These are phyloP conservation scores for Poa pratensis DNA, from an alignment of 176 grass and related monocot genomes.

Conservation along the genomic window DNA sequence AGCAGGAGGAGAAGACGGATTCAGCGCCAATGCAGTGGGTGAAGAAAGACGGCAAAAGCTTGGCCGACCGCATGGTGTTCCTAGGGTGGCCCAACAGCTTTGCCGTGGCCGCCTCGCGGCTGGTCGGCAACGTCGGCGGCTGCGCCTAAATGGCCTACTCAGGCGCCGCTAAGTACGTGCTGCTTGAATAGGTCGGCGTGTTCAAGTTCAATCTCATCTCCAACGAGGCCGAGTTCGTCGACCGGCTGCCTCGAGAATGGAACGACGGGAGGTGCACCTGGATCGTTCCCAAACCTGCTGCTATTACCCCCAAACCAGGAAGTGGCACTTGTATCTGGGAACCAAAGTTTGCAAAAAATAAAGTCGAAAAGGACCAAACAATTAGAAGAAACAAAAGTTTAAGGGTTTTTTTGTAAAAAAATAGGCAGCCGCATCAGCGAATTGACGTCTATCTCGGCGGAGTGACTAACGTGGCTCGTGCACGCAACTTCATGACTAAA, in stretches of 20 bases:
- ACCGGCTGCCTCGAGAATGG: background rate
- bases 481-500: no score
- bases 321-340: no score
- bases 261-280: background rate
- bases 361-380: no score
- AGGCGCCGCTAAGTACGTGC: background rate
- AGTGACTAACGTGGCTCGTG: no score
- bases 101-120: background rate
- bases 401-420: no score
- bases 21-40: background rate
- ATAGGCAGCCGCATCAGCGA: no score
- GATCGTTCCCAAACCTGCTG: background rate
- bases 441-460: no score
- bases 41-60: background rate
- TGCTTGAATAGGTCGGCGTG: background rate
- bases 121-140: background rate
- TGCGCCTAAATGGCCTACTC: background rate
- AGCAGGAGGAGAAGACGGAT: no score
- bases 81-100: background rate
- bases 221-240: background rate
- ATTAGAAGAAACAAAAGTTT: no score
- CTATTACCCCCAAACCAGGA: background rate
- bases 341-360: no score
- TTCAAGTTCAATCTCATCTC: background rate
- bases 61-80: background rate